Evolutionary conservation across 805 yeast genomes (phyloP).

Genomic region (Sugiyamaella mastotermitis): DNA sequence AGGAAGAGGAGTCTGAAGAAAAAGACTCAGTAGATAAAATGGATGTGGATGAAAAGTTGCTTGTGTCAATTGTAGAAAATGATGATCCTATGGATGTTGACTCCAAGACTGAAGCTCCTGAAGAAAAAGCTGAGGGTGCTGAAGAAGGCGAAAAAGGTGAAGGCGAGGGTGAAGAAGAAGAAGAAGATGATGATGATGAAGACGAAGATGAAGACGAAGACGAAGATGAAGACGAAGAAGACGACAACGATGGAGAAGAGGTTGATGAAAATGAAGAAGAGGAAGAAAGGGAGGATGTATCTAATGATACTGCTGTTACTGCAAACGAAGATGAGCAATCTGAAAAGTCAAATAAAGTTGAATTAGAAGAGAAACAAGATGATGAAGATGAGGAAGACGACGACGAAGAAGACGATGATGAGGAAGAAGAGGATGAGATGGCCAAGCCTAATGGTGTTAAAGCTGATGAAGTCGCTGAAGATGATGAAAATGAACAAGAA

Average conservation of each 20-base stretch:
- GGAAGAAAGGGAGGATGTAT: no score
- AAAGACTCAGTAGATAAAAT: neutral
- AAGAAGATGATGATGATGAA: neutral
- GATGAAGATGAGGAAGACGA: constrained; percentile 6
- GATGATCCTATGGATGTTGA: no score
- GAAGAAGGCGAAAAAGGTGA: neutral
- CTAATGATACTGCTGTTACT: no score
- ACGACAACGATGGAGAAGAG: neutral
- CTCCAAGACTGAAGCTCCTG: no score
- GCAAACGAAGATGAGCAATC: no score
- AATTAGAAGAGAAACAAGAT: constrained; percentile 10
- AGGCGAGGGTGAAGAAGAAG: neutral
- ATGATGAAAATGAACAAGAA: constrained; percentile 6
- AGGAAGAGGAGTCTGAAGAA: neutral
- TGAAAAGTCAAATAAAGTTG: constrained; percentile 5
- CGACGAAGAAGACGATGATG: constrained; percentile 11
- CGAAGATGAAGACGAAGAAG: neutral
- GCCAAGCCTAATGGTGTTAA: constrained; percentile 3
- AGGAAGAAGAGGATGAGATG: constrained; percentile 7
- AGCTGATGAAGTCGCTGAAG: constrained; percentile 2
- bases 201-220: neutral
- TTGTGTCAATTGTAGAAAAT: neutral
- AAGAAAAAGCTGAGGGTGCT: neutral
- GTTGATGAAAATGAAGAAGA: neutral
- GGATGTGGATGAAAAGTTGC: neutral